Base-by-base conservation (phyloP, 768 basidiomycete species). In the Leccinum boreale region DNA sequence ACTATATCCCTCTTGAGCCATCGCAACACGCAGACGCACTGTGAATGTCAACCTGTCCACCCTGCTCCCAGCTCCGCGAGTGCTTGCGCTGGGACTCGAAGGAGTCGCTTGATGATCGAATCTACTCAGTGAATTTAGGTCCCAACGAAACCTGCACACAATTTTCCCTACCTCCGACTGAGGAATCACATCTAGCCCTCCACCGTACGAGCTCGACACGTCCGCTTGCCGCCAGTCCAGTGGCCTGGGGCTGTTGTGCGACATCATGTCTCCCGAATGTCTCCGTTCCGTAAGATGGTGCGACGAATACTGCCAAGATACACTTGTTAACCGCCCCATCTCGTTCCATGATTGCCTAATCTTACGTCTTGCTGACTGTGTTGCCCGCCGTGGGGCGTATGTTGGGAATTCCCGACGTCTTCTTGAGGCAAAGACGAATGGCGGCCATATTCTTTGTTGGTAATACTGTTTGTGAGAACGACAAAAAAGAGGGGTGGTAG, bases 51-150 rank as follows among this genome's bases (percentile, higher is more conserved):
- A 74, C 67, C 45, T 65, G 71, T 35, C 71, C 73, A 62, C 71
- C 73, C 65, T 79, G 82, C 59, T 86, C 85, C 85, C 85, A 87
- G 58, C 74, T 81, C 65, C 85, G 78, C 63, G 79, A 75, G 72
- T 86, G 85, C 67, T 86, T 87, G 72, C 85, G 77, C 65, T 67
- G 76, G 55, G 72, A 68, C 73, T 67, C 71, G 71, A 64, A 72
- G 63, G 65, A 71, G 72, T 70, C 67, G 71, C 71, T 72, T 74
- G 71, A 74, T 66, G 66, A 73, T 59, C 71, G 73, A 55, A 72
- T 69, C 71, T 72, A 65, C 63, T 59, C 64, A 62, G 73, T 73
- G 65, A 67, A 67, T 63, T 74, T 50, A 67, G 67, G 62, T 62
- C 57, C 42, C 67, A 56, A 60, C 52, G 63, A 53, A 55, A 56